Base-by-base conservation (phyloP, 2,329 filamentous ascomycete genomes). In the Fusarium decemcellulare region DNA sequence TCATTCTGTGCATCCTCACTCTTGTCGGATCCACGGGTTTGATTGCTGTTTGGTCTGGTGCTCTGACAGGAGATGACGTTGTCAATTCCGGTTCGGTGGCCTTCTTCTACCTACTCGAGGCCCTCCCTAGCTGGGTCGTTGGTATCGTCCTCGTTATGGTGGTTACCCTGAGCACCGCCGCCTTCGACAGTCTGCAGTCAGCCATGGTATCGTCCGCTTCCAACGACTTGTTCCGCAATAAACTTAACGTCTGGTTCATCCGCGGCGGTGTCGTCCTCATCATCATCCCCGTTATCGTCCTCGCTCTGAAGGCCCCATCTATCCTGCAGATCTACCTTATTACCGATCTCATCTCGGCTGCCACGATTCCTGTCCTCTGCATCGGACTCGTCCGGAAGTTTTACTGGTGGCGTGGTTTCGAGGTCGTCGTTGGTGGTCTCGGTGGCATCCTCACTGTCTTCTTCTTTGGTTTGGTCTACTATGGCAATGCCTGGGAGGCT, bases 201-300 rank as follows among this genome's bases (percentile, higher is more conserved):
- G 92, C 93, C 71, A 94, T 96, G 91, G 91, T 95, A 8, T 93
- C 91, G n/a, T 92, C 92, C 0, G 92, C 91, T 14, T 94, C 91
- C 70, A 95, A 95, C 82, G 93, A 96, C 76, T 81, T 96, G 14
- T 95, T 95, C 86, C 90, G 93, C 73, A 96, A 96, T 85, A 88
- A 87, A 63, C 88, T 96, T 59, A 91, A 90, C 74, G 88, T 95
- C 69, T 93, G 92, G 88, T 87, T 85, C 78, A 91, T 95, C 71
- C 91, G 93, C 48, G 85, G 76, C 16, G 84, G 84, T 42, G 92
- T 96, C 29, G 88, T 95, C 1, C 76, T 92, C 15, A 74, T 95
- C 78, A 94, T 94, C 75, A 82, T 94, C 66, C 93, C 93, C 3
- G 88, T 91, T 54, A 87, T 95, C 12, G 88, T 93, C 29, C 86